Evolutionary conservation across 345 rosid genomes (phyloP), one percentile per base, ranked within the genome.

Genomic region (Rhizophora apiculata): DNA sequence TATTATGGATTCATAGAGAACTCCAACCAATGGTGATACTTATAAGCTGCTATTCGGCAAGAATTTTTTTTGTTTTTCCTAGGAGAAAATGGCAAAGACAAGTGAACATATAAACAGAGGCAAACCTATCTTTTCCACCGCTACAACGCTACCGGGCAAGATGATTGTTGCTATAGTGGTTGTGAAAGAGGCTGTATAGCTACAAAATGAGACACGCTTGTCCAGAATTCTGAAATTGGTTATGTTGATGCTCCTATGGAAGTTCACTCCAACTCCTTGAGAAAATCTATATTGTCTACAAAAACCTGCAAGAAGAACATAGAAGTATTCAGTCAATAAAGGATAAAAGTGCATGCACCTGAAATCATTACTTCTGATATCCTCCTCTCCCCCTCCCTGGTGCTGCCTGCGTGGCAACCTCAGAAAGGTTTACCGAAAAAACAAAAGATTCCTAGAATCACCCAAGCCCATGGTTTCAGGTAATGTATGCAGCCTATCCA

Each of bases 201-300:
- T 73, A 80, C 88, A 78, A 82, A 78, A 71, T 68, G 72, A 68
- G 36, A 68, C 13, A 10, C 16, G 5, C 63, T 68, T 59, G 52
- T 64, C 63, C 46, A 1, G 1, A 63, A 56, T 8, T 21, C 60
- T 56, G 26, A 24, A 56, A 11, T 56, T 56, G 60, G 60, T 43
- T 27, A 56, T 2, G 2, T 34, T 58, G 59, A 68, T 62, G 52
- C 57, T 67, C 60, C 60, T 74, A 51, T 11, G 30, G 59, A 74
- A 68, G 64, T 82, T 89, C 88, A 91, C 79, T 94, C 98, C 76
- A 94, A 67, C 68, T 94, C 98, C 84, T 91, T 91, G 70, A 88
- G 79, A 76, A 94, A 89, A 66, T 91, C 97, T 36, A 89, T 84
- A 67, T 91, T 91, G 82, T 91, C 98, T 64, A 94, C 97, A 78